These are phyloP conservation scores for Geoglossum cookeanum DNA, from an alignment of 2,329 filamentous ascomycete genomes.

Conservation along the genomic window DNA sequence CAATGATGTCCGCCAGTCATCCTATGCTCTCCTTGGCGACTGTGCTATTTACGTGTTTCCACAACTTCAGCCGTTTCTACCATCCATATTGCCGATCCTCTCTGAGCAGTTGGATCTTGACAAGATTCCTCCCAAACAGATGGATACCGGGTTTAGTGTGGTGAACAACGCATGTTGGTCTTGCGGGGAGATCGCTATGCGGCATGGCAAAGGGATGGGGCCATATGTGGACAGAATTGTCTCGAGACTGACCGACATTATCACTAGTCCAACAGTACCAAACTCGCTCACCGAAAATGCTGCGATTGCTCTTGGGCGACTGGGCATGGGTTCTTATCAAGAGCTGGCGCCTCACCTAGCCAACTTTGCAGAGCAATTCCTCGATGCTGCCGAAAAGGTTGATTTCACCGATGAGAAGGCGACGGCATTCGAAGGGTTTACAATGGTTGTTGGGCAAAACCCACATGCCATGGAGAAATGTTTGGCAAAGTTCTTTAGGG, in stretches of 20 bases:
- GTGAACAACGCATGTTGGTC: slow-evolving; percentile 99
- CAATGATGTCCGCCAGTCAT: slow-evolving; percentile 89
- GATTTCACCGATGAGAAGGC: slow-evolving; percentile 86
- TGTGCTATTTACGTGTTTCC: slow-evolving; percentile 83
- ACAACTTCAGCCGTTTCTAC: slow-evolving; percentile 56
- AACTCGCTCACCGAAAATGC: slow-evolving; percentile 83
- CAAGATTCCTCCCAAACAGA: slow-evolving; percentile 54
- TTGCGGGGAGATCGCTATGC: slow-evolving; percentile 75
- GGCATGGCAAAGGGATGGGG: slow-evolving; percentile 50
- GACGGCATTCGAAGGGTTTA: slow-evolving; percentile 81
- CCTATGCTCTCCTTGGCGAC: slow-evolving; percentile 85
- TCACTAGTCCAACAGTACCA: slow-evolving; percentile 70
- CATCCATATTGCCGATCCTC: slow-evolving; percentile 59
- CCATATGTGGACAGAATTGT: slow-evolving; percentile 63
- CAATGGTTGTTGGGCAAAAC: slow-evolving; percentile 64
- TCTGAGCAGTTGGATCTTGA: slow-evolving; percentile 76
- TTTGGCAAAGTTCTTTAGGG: slow-evolving; percentile 60
- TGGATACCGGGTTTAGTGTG: slow-evolving; percentile 73
- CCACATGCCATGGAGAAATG: slow-evolving; percentile 82
- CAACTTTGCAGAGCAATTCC: slow-evolving; percentile 64
- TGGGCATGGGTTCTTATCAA: slow-evolving; percentile 63
- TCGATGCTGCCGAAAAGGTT: slow-evolving; percentile 65
- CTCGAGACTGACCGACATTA: slow-evolving; percentile 58
- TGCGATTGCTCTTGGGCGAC: slow-evolving; percentile 72
- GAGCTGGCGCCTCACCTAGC: slow-evolving; percentile 60